Base-by-base conservation (phyloP, 139 green algal species). In the Chlorella sp. region DNA sequence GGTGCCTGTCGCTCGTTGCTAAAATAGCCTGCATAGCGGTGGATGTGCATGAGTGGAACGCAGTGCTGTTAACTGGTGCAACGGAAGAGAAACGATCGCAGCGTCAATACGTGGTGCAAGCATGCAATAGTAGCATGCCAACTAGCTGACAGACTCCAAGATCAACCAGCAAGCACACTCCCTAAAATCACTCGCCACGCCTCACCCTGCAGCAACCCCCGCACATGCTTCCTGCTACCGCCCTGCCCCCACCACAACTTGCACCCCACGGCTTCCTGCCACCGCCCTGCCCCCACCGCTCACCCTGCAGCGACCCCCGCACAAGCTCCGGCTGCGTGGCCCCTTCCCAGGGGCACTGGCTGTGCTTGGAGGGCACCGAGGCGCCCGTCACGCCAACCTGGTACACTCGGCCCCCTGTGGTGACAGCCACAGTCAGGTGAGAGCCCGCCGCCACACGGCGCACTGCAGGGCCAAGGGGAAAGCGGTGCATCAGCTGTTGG, bases 321-420 rank as follows among this genome's bases (percentile, higher is more conserved):
- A 95, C 90, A 60, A 73, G 69, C 53, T 86, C 69, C 14, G 91
- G 92, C 32, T 30, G 36, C 1, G 61, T 71, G 60, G 88, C 83
- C 30, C 92, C 90, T 71, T 95, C 94, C 95, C 95, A 95, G 89
- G 91, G 87, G 76, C 85, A 86, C 39, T 61, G 34, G 39, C 36
- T 24, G n/a, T 73, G 71, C n/a, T 79, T 80, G 36, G 42, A 66
- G 24, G 78, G 39, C 16, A 36, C 84, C 0, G 71, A 57, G 3
- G 95, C 95, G 9, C 95, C 96, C 11, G 95, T 98, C 79, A 85
- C 80, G 21, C 96, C 96, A 95, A 97, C 97, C 91, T 98, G 96
- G 81, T 91, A 96, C 28, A 97, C 94, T 18, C 87, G 75, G 0
- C 96, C 96, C 68, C 95, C 93, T 18, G 88, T 86, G 1, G 94